Conservation (phyloP, 129 eudicot genomes). For the Centella asiatica region DNA sequence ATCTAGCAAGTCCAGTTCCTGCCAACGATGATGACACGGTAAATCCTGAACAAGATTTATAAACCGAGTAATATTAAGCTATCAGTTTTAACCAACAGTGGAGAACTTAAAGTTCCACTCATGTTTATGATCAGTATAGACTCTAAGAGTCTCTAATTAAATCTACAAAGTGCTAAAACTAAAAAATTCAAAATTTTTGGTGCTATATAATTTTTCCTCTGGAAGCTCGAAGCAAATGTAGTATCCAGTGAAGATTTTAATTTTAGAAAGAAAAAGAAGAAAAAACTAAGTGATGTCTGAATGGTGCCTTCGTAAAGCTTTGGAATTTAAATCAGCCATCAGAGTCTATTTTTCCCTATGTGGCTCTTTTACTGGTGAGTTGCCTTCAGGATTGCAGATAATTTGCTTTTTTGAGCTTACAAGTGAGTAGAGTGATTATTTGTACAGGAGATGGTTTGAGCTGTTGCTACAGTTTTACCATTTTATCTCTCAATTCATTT, state of each 20-base stretch:
- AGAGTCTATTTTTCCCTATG: background rate
- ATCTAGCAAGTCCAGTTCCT: slow-evolving; percentile 83
- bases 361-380: background rate
- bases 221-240: too few relatives aligned
- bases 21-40: slow-evolving; percentile 54
- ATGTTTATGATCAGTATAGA: too few relatives aligned
- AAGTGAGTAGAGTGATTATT: slow-evolving; percentile 20
- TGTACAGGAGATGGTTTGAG: slow-evolving; percentile 18
- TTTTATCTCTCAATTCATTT: background rate
- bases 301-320: background rate
- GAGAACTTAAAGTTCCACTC: background rate
- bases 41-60: slow-evolving; percentile 48
- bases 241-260: too few relatives aligned
- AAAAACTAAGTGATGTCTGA: too few relatives aligned
- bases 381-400: background rate
- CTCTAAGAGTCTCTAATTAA: too few relatives aligned
- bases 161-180: too few relatives aligned
- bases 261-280: too few relatives aligned
- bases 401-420: slow-evolving; percentile 4
- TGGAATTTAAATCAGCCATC: background rate
- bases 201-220: too few relatives aligned
- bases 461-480: slow-evolving; percentile 16
- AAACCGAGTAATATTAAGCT: too few relatives aligned
- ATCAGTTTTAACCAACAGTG: too few relatives aligned
- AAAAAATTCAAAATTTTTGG: too few relatives aligned